phyloP scores from a whole-genome alignment of 257 asterid genomes.

The Agastache rugosa region DNA sequence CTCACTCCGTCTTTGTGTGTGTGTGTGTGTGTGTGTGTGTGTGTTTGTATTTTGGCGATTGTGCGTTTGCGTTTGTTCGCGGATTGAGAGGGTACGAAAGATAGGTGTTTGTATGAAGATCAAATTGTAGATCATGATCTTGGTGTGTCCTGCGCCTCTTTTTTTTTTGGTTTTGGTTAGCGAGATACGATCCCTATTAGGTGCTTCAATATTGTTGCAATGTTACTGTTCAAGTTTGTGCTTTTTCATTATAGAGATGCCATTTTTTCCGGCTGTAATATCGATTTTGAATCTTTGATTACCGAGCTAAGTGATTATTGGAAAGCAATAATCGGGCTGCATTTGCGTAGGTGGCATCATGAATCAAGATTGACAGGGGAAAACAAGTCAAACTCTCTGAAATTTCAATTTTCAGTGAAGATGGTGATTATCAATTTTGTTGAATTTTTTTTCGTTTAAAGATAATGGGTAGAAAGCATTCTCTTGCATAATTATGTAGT shows the following conservation, averaged over 20 bases:
- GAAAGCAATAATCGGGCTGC: neutral
- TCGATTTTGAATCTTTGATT: neutral
- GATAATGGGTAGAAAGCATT: conserved; percentile 7
- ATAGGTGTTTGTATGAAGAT: neutral
- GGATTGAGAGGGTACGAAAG: neutral
- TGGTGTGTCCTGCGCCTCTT: neutral
- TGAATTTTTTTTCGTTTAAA: neutral
- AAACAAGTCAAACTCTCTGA: neutral
- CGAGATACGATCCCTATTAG: neutral
- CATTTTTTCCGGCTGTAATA: neutral
- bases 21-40: neutral
- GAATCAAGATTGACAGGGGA: neutral
- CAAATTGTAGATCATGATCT: conserved; percentile 2
- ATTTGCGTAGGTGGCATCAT: neutral
- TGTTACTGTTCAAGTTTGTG: neutral
- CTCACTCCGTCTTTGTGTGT: neutral
- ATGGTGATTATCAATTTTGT: conserved; percentile 5
- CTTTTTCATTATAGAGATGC: neutral
- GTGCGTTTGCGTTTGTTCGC: neutral
- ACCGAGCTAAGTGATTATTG: neutral
- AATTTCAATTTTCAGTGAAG: neutral
- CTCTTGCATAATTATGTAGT: neutral
- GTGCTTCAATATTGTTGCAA: neutral
- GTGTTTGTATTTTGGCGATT: neutral
- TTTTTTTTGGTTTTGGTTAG: neutral